Percentiles rank a stretch among this genome's conserved stretches.
These are phyloP conservation scores for Linderniella brevidens DNA, from an alignment of 257 asterid species.

Conservation along the genomic window DNA sequence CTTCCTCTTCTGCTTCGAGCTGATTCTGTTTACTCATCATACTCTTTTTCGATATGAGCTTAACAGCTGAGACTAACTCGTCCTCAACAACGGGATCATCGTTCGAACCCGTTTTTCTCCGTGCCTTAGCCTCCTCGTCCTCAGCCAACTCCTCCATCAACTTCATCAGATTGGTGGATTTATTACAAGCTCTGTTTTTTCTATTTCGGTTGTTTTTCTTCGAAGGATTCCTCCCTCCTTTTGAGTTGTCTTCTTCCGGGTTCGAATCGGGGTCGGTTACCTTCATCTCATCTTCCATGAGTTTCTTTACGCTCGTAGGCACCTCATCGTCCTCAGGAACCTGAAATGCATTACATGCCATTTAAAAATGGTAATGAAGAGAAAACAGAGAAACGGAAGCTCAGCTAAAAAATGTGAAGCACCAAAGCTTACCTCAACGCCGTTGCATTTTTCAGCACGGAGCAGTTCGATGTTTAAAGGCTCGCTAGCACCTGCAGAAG, in stretches of 20 bases:
- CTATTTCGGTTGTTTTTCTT: conserved; percentile 20
- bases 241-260: conserved; percentile 19
- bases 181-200: conserved; percentile 20
- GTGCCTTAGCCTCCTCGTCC: conserved; percentile 17
- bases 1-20: conserved; percentile 22
- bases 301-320: conserved; percentile 63
- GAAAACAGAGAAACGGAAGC: too few species aligned
- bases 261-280: conserved; percentile 24
- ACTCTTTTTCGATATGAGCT: conserved; percentile 45
- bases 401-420: too few species aligned
- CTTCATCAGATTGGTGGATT: conserved; percentile 33
- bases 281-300: conserved; percentile 93
- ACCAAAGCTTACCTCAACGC: conserved; percentile 20
- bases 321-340: conserved; percentile 29
- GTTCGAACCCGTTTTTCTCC: conserved; percentile 14
- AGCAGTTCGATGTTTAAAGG: conserved; percentile 16
- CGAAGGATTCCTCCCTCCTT: conserved; percentile 13
- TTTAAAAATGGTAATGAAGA: not conserved
- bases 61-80: conserved; percentile 46
- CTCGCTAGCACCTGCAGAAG: conserved; percentile 21
- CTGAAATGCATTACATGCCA: conserved; percentile 15
- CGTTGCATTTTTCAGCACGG: conserved; percentile 14
- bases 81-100: conserved; percentile 29
- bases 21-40: conserved; percentile 20
- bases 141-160: conserved; percentile 34